These are phyloP conservation scores for Excoecaria agallocha DNA, from an alignment of 345 rosid species.

Conservation along the genomic window DNA sequence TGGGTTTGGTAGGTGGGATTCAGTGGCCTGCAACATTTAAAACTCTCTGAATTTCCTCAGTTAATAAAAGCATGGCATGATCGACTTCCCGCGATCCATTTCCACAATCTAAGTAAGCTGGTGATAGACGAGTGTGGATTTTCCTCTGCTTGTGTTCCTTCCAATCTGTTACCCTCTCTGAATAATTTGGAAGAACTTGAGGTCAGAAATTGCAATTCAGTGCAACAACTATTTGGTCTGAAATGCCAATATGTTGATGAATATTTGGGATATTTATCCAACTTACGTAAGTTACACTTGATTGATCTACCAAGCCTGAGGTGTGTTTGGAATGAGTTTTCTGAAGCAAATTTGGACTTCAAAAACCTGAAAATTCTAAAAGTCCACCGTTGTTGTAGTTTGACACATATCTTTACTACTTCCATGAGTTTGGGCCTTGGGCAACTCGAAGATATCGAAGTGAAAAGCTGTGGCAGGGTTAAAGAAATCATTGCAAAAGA, in stretches of 20 bases:
- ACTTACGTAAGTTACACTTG: neutral
- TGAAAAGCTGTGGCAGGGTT: neutral
- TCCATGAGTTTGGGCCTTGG: neutral
- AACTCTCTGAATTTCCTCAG: conserved; percentile 3
- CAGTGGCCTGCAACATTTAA: neutral
- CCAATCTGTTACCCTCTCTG: neutral
- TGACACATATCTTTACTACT: conserved; percentile 4
- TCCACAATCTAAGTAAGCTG: neutral
- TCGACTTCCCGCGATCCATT: neutral
- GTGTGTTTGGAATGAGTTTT: neutral
- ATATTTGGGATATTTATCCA: neutral
- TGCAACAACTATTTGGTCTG: neutral
- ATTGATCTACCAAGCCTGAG: conserved; percentile 12
- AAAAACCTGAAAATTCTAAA: neutral
- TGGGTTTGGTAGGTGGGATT: neutral
- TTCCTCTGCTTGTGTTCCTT: conserved; percentile 3
- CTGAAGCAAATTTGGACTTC: neutral
- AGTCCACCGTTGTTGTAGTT: conserved; percentile 1
- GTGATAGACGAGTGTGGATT: neutral
- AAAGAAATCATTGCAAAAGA: conserved; percentile 7
- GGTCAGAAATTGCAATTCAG: neutral
- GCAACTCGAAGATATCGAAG: conserved; percentile 8
- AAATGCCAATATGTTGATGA: neutral
- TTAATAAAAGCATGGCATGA: conserved; percentile 1
- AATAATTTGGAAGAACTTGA: neutral